These are phyloP conservation scores for Aspergillus chevalieri DNA, from an alignment of 2,329 filamentous ascomycete genomes.

Conservation along the genomic window DNA sequence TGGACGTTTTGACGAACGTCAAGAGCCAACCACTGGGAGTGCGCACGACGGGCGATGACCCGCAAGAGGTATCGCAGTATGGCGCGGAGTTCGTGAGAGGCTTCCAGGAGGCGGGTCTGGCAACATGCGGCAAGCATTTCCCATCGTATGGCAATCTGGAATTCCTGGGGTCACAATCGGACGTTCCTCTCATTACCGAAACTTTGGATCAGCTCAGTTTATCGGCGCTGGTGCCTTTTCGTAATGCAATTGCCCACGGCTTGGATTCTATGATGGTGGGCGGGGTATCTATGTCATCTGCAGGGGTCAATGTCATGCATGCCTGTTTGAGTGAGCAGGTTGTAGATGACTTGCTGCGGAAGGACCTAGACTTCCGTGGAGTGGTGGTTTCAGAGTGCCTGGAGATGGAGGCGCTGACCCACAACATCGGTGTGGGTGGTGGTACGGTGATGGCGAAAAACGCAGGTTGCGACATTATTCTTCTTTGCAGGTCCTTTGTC, in stretches of 20 bases:
- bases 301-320: conserved; percentile 90
- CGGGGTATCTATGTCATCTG: conserved; percentile 85
- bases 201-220: conserved; percentile 86
- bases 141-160: conserved; percentile 93
- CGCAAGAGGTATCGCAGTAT: conserved; percentile 89
- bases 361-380: conserved; percentile 81
- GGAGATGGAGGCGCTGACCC: conserved; percentile 92
- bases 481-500: conserved; percentile 80
- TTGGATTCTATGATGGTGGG: conserved; percentile 94
- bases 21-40: conserved; percentile 87
- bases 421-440: conserved; percentile 94
- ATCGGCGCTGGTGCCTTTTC: conserved; percentile 86
- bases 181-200: conserved; percentile 93
- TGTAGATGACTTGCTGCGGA: conserved; percentile 80
- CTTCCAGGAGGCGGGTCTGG: conserved; percentile 83
- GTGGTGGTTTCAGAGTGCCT: conserved; percentile 93
- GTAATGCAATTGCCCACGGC: conserved; percentile 79
- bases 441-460: conserved; percentile 97
- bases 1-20: conserved; percentile 91
- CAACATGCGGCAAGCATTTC: conserved; percentile 91
- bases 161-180: conserved; percentile 81
- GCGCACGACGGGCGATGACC: conserved; percentile 83
- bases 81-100: conserved; percentile 86
- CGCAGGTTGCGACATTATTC: conserved; percentile 85
- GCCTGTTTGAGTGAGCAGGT: conserved; percentile 90